phyloP scores from a whole-genome alignment of 2,329 filamentous ascomycete genomes.

The Sporothrix sp. region DNA sequence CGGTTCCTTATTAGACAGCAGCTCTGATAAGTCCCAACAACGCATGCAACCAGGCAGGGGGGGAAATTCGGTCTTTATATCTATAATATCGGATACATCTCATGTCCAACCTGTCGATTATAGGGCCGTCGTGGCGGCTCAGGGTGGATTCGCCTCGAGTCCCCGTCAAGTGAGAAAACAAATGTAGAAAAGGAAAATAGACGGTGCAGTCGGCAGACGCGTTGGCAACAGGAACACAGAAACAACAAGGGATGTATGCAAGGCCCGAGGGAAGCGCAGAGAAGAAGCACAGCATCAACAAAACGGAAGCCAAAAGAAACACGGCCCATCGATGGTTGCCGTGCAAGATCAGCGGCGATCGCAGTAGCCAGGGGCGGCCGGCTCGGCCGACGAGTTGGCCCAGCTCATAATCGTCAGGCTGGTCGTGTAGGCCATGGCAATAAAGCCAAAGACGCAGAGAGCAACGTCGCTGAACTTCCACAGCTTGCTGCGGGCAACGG shows the following conservation, averaged over 20 bases:
- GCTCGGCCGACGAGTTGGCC: slow-evolving; percentile 47
- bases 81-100: not conserved
- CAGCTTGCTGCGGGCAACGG: slow-evolving; percentile 58
- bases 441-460: slow-evolving; percentile 70
- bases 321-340: too few relatives aligned
- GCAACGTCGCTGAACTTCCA: slow-evolving; percentile 63
- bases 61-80: not conserved
- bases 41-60: not conserved
- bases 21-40: too few relatives aligned
- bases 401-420: slow-evolving; percentile 78
- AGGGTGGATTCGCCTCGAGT: not conserved
- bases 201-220: too few relatives aligned
- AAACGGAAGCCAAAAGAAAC: not conserved
- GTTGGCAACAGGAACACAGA: too few relatives aligned
- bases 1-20: too few relatives aligned
- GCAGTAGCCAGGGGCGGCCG: slow-evolving; percentile 44
- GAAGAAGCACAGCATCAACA: not conserved
- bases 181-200: not conserved
- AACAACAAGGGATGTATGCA: too few relatives aligned
- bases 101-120: not conserved
- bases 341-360: slow-evolving; percentile 24
- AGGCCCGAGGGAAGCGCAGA: not conserved
- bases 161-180: not conserved
- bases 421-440: slow-evolving; percentile 90
- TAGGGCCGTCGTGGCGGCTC: not conserved